Conservation (phyloP, 2,329 filamentous ascomycete genomes). For the Thelonectria rubi region DNA sequence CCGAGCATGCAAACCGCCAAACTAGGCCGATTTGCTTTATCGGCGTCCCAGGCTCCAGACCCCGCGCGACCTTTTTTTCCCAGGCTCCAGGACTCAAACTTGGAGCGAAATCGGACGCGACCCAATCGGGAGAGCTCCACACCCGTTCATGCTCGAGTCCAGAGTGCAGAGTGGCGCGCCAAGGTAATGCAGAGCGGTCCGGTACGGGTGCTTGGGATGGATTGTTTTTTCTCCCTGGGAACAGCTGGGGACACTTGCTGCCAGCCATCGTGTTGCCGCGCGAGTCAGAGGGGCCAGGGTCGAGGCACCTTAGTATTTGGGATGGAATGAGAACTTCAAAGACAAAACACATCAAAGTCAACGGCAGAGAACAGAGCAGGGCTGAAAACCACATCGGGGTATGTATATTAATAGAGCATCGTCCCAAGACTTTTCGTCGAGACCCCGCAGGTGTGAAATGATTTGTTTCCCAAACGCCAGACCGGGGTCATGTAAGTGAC, state of each 20-base stretch:
- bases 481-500: conserved; percentile 39
- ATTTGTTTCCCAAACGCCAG: conserved; percentile 39
- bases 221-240: not conserved
- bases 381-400: conserved; percentile 25
- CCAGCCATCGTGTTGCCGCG: conserved; percentile 10
- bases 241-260: not conserved
- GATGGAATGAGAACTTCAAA: not conserved
- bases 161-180: conserved; percentile 20
- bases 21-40: conserved; percentile 2
- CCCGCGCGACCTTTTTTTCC: too few species aligned
- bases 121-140: conserved; percentile 24
- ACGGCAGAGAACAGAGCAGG: conserved; percentile 20
- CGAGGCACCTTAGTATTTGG: not conserved
- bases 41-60: not conserved
- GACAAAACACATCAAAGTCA: not conserved
- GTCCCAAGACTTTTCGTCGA: conserved; percentile 40
- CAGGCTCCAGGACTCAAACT: too few species aligned
- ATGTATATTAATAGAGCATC: conserved; percentile 32
- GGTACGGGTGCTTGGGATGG: too few species aligned
- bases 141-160: conserved; percentile 19
- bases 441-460: conserved; percentile 38
- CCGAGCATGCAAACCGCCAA: conserved; percentile 22
- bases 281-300: not conserved
- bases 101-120: conserved; percentile 17
- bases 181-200: conserved; percentile 17